Evolutionary conservation across 1,284 basidiomycete species (phyloP).

Genomic region (Cutaneotrichosporon cavernicola): DNA sequence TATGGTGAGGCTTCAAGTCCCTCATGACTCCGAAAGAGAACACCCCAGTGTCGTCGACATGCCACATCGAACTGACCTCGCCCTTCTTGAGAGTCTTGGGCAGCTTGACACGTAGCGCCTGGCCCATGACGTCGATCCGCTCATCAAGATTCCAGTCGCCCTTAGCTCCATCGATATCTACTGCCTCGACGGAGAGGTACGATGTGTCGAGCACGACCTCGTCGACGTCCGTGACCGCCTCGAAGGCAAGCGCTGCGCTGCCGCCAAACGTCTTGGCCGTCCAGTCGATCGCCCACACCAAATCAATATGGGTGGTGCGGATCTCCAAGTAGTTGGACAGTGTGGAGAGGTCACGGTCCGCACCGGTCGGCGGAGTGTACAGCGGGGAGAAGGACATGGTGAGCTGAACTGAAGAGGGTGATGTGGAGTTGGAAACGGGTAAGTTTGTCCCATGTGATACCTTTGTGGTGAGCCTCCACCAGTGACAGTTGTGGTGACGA

Average conservation of each 20-base stretch:
- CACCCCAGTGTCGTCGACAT: constrained; percentile 50
- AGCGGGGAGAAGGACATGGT: constrained; percentile 40
- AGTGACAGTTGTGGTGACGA: not conserved
- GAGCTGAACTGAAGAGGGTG: not conserved
- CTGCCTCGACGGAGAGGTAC: constrained; percentile 66
- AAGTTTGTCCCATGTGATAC: no score
- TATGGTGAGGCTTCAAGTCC: no score
- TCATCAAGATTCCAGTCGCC: constrained; percentile 61
- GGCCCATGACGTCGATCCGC: constrained; percentile 51
- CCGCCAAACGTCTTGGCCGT: constrained; percentile 66
- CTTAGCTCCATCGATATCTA: constrained; percentile 58
- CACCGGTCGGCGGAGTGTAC: constrained; percentile 19
- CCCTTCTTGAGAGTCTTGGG: constrained; percentile 32
- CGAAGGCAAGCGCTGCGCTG: constrained; percentile 60
- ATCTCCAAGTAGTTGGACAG: constrained; percentile 77
- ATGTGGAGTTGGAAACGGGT: not conserved
- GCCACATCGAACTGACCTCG: constrained; percentile 53
- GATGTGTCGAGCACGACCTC: constrained; percentile 75
- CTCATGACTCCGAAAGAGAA: no score
- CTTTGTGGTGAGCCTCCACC: not conserved
- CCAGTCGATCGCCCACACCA: constrained; percentile 86
- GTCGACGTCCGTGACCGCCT: constrained; percentile 60
- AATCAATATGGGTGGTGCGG: constrained; percentile 65
- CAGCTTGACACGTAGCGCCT: constrained; percentile 51
- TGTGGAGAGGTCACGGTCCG: constrained; percentile 64